Evolutionary conservation across 345 rosid genomes (phyloP).

Genomic region (Turnera subulata): DNA sequence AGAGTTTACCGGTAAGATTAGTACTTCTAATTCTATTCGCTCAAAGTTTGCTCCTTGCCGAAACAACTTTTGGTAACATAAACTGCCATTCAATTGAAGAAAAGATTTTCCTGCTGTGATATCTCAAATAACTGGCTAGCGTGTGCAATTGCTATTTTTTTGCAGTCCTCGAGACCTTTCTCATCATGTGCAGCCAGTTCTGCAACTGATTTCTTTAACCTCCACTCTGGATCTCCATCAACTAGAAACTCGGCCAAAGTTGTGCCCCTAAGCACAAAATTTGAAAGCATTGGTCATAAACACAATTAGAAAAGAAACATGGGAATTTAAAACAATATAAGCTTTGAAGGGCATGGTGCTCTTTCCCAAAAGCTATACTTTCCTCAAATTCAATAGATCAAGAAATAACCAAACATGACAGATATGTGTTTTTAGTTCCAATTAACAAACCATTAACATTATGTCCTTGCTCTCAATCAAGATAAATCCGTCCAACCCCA

Average conservation of each 20-base stretch:
- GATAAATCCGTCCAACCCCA: too few species aligned
- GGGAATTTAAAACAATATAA: too few species aligned
- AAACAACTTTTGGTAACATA: neutral
- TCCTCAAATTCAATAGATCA: too few species aligned
- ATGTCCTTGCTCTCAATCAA: too few species aligned
- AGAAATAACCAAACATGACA: too few species aligned
- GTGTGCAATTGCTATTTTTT: conserved; percentile 15
- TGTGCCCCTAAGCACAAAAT: conserved; percentile 15
- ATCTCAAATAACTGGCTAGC: conserved; percentile 27
- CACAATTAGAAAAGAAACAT: too few species aligned
- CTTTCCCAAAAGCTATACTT: too few species aligned
- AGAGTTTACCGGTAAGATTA: neutral
- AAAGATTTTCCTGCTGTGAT: conserved; percentile 26
- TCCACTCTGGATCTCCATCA: conserved; percentile 27
- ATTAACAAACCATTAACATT: too few species aligned
- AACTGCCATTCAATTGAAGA: conserved; percentile 4
- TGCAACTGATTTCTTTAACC: conserved; percentile 20
- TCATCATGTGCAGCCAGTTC: conserved; percentile 21
- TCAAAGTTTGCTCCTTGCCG: too few species aligned
- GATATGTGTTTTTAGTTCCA: too few species aligned
- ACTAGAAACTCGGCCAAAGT: conserved; percentile 29
- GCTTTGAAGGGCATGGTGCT: too few species aligned
- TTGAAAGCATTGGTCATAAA: neutral
- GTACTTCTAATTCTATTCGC: too few species aligned
- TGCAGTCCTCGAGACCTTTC: conserved; percentile 22